phyloP scores from a whole-genome alignment of 441 rosid species.

The Populus tomentosa region DNA sequence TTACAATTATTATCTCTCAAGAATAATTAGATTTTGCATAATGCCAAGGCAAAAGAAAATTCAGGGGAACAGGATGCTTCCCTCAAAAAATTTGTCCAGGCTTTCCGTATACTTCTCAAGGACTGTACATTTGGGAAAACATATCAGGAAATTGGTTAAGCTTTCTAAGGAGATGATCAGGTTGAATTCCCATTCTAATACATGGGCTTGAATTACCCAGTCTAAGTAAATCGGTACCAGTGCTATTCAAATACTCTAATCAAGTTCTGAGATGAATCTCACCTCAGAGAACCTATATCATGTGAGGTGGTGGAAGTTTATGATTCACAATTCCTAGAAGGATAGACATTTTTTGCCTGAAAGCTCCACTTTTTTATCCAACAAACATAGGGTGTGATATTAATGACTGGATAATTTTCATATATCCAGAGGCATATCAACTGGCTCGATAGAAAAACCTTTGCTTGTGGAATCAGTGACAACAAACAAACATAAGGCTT shows the following conservation, averaged over 20 bases:
- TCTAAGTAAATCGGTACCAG: neutral
- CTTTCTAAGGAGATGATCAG: neutral
- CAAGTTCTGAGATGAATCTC: no score
- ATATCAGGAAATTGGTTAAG: neutral
- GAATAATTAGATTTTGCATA: neutral
- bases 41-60: neutral
- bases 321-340: neutral
- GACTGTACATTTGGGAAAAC: neutral
- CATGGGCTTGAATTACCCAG: neutral
- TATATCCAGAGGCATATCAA: neutral
- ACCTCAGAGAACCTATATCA: neutral
- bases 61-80: neutral
- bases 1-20: neutral
- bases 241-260: neutral
- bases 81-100: no score
- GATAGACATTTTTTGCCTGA: neutral
- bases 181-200: neutral
- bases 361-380: neutral
- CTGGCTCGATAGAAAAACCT: neutral
- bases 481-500: neutral
- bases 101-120: no score
- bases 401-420: neutral
- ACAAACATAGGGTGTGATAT: neutral
- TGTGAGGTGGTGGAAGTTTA: neutral
- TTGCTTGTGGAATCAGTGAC: conserved; percentile 1